Evolutionary conservation across 805 yeast species (phyloP).

Genomic region (Yamadazyma olivae): DNA sequence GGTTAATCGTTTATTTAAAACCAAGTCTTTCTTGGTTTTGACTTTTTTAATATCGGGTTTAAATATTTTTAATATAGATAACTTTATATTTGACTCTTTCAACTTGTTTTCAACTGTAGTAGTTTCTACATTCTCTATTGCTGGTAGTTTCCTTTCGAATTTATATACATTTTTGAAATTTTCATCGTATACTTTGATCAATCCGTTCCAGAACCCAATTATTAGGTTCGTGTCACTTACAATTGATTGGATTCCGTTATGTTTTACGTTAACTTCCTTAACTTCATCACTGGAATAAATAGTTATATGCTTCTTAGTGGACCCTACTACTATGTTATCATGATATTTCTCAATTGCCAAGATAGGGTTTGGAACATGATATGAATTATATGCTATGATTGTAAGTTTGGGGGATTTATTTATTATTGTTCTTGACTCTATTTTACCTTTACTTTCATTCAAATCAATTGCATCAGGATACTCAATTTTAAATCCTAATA

Average conservation of each 20-base stretch:
- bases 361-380: slow-evolving; percentile 56
- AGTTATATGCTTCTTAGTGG: slow-evolving; percentile 43
- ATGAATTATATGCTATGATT: slow-evolving; percentile 20
- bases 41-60: not conserved
- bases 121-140: slow-evolving; percentile 1
- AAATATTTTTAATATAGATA: slow-evolving; percentile 2
- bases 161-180: slow-evolving; percentile 8
- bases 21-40: slow-evolving; percentile 1
- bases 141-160: slow-evolving; percentile 13
- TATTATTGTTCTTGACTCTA: slow-evolving; percentile 13
- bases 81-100: slow-evolving; percentile 4
- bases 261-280: slow-evolving; percentile 7
- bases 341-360: slow-evolving; percentile 35
- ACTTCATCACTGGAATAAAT: slow-evolving; percentile 4
- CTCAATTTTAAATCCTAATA: slow-evolving; percentile 25
- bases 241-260: slow-evolving; percentile 20
- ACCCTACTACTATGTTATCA: slow-evolving; percentile 38
- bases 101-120: not conserved
- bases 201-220: slow-evolving; percentile 53
- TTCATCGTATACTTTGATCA: slow-evolving; percentile 19
- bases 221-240: slow-evolving; percentile 24
- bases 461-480: slow-evolving; percentile 2
- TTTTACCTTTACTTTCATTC: not conserved
- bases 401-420: slow-evolving; percentile 22
- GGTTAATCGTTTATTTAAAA: slow-evolving; percentile 1